These are phyloP conservation scores for Tricholoma matsutake DNA, from an alignment of 768 basidiomycete genomes.

Conservation along the genomic window DNA sequence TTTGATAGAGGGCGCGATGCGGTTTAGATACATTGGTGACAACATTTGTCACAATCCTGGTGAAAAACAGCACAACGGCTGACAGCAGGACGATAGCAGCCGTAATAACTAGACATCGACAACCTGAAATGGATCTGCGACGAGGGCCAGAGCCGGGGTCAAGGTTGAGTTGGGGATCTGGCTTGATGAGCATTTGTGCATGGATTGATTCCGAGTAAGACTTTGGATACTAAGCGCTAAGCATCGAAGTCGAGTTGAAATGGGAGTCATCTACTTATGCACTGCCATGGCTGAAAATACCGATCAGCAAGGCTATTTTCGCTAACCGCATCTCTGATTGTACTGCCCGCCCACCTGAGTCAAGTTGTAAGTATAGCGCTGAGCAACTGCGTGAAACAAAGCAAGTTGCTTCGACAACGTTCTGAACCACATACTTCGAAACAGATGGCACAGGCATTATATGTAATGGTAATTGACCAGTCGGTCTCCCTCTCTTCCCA, in stretches of 20 bases:
- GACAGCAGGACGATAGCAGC: slow-evolving; percentile 4
- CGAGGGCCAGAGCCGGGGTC: slow-evolving; percentile 1
- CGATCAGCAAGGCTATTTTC: too few relatives aligned
- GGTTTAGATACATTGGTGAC: neutral
- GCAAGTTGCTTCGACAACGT: too few relatives aligned
- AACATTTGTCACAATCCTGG: neutral
- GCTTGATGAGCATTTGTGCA: neutral
- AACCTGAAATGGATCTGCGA: slow-evolving; percentile 8
- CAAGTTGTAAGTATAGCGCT: too few relatives aligned
- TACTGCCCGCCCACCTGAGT: too few relatives aligned
- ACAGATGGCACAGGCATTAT: too few relatives aligned
- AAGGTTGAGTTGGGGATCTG: neutral
- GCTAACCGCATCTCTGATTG: too few relatives aligned
- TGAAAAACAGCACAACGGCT: slow-evolving; percentile 4
- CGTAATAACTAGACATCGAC: slow-evolving; percentile 10
- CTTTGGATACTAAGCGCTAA: neutral
- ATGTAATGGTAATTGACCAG: too few relatives aligned
- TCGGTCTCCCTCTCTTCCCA: too few relatives aligned
- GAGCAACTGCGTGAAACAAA: too few relatives aligned
- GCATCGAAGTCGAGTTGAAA: neutral
- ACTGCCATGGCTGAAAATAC: too few relatives aligned
- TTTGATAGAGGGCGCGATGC: slow-evolving; percentile 13
- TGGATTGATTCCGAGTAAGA: neutral
- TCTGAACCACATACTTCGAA: too few relatives aligned
- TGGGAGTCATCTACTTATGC: neutral